Percentiles rank a stretch among this genome's conserved stretches.
phyloP scores from a whole-genome alignment of 163 green algal species.

The Picocystis sp. region DNA sequence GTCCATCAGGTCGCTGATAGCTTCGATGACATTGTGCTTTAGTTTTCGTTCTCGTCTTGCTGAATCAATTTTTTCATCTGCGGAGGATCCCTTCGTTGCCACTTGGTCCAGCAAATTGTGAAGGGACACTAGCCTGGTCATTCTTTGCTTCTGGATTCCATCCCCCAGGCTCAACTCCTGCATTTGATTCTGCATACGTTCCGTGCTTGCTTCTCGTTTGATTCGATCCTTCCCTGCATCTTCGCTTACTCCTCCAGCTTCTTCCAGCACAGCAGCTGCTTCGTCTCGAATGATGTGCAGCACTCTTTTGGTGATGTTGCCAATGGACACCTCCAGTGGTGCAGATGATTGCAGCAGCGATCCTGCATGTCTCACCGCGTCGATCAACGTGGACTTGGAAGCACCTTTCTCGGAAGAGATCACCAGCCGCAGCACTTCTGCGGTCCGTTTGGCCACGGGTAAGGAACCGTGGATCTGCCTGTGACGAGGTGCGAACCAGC shows the following conservation, averaged over 20 bases:
- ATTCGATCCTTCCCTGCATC: background rate
- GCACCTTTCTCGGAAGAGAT: constrained; percentile 26
- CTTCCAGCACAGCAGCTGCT: background rate
- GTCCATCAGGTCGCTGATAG: constrained; percentile 84
- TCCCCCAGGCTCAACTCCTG: constrained; percentile 12
- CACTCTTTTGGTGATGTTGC: constrained; percentile 84
- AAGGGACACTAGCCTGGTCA: constrained; percentile 44
- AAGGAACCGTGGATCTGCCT: constrained; percentile 46
- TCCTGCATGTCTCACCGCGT: background rate
- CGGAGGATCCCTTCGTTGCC: background rate
- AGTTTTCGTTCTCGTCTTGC: constrained; percentile 31
- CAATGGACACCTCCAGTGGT: constrained; percentile 62
- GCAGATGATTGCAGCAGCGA: background rate
- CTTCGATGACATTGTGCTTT: constrained; percentile 72
- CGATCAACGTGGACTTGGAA: background rate
- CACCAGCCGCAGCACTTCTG: constrained; percentile 57
- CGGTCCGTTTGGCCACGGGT: constrained; percentile 53
- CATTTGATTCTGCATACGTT: constrained; percentile 20
- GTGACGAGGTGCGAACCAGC: no score
- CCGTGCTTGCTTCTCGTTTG: constrained; percentile 11
- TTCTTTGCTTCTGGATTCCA: background rate
- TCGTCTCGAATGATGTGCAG: constrained; percentile 84
- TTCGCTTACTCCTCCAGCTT: background rate
- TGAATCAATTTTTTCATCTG: constrained; percentile 10
- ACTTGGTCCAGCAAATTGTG: constrained; percentile 63